A percentile compares a stretch with the other conserved stretches of the same genome.
phyloP scores from a whole-genome alignment of 2,329 filamentous ascomycete species.

The Verticillium nonalfalfae region DNA sequence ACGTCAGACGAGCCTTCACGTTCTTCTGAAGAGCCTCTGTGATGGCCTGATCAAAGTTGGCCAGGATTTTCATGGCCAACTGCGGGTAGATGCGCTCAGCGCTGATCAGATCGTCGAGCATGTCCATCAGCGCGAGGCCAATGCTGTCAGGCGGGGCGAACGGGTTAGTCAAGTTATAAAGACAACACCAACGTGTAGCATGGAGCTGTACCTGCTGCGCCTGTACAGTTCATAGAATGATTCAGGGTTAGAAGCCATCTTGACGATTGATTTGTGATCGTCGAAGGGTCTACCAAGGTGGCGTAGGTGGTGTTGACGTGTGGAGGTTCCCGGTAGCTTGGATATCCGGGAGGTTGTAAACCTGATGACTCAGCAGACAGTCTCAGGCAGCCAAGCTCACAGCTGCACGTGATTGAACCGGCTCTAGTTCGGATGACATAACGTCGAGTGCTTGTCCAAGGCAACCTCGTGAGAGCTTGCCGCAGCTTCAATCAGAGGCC shows the following conservation, averaged over 20 bases:
- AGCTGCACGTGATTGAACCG: background rate
- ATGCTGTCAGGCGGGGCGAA: slow-evolving; percentile 52
- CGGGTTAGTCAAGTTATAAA: slow-evolving; percentile 9
- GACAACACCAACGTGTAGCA: slow-evolving; percentile 21
- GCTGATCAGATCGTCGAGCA: slow-evolving; percentile 93
- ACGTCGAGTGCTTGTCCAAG: background rate
- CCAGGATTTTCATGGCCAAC: slow-evolving; percentile 95
- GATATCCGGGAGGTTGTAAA: background rate
- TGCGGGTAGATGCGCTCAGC: slow-evolving; percentile 94
- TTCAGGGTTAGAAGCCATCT: slow-evolving; percentile 45
- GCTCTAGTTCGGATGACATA: background rate
- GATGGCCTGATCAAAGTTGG: slow-evolving; percentile 90
- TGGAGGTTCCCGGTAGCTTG: slow-evolving; percentile 2
- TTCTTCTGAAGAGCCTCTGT: slow-evolving; percentile 87
- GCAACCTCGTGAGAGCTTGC: slow-evolving; percentile 9
- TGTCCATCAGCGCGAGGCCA: slow-evolving; percentile 88
- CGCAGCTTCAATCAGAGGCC: slow-evolving; percentile 10
- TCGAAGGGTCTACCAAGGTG: slow-evolving; percentile 1
- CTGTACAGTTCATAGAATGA: slow-evolving; percentile 93
- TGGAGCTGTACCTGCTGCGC: slow-evolving; percentile 76
- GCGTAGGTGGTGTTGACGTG: slow-evolving; percentile 5
- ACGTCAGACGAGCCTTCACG: slow-evolving; percentile 83
- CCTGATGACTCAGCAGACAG: background rate
- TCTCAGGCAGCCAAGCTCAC: background rate
- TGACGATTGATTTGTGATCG: slow-evolving; percentile 10